Evolutionary conservation across 495 filamentous ascomycete species (phyloP), one percentile per base, ranked within the genome.

Genomic region (Neurospora sp.): DNA sequence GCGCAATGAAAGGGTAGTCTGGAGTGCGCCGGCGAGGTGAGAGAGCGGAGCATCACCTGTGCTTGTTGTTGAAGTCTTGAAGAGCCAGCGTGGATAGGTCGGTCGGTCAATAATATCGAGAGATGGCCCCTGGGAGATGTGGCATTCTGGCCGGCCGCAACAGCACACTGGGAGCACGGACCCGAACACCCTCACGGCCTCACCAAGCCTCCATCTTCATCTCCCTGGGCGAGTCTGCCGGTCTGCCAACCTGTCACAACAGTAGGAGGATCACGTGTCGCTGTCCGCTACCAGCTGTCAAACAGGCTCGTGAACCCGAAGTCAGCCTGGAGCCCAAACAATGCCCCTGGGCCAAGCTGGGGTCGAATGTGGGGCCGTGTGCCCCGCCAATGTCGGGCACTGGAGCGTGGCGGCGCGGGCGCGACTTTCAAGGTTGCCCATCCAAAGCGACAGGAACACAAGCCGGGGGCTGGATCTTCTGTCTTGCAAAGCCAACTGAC

Each of bases 101-200:
- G 73, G 72, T 77, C 72, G 70, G 77, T 75, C 78, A 73, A 41
- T 59, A 78, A 76, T 76, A 76, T 78, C 77, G 54, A 78, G 75
- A 73, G 76, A 46, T 66, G 72, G 72, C 66, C 74, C 77, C 73
- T 74, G 75, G 76, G 79, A 81, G 79, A 81, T 80, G 80, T 81
- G 79, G 78, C 80, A 81, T 79, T 78, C 76, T 77, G 75, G 78
- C 70, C 76, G 71, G 42, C 72, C 71, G 69, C 62, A 37, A 37
- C 69, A 35, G 11, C 54, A 72, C 44, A 59, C 27, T 3, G 23
- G 23, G 54, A 66, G 54, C 54, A 66, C 54, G 54, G 54, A 66
- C 54, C 54, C 54, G 54, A 66, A 66, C 54, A 66, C 54, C 54
- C 54, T 66, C 31, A 11, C 54, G 54, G 54, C 54, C 54, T 35